A percentile compares a stretch with the other conserved stretches of the same genome.
Conservation (phyloP, 176 grass and related monocot genomes). For the Leersia perrieri region DNA sequence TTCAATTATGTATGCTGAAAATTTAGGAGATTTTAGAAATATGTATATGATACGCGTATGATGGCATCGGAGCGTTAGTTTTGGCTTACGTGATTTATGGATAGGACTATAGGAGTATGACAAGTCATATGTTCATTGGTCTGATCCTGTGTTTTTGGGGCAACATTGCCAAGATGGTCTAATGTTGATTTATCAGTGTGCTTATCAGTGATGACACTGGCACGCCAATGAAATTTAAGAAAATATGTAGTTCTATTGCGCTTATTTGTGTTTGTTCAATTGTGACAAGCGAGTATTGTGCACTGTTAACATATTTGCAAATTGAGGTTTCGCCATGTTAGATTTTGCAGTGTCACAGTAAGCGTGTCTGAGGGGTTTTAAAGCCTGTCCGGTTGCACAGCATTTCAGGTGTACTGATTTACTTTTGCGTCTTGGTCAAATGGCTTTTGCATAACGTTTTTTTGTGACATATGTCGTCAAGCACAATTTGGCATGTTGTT, state of each 20-base stretch:
- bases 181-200: neutral
- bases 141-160: neutral
- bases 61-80: neutral
- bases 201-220: too few species aligned
- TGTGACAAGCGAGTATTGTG: neutral
- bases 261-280: conserved; percentile 1
- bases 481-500: neutral
- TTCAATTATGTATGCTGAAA: neutral
- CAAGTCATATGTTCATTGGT: neutral
- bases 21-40: neutral
- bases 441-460: neutral
- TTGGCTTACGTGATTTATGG: neutral
- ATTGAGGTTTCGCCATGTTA: neutral
- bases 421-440: neutral
- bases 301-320: conserved; percentile 1
- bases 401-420: neutral
- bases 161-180: neutral
- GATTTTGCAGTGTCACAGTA: neutral
- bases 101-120: neutral
- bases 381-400: neutral
- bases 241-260: neutral
- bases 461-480: neutral
- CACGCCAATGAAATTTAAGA: neutral
- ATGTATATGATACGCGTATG: too few species aligned
- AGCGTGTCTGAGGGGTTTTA: neutral